Percentiles rank a stretch among this genome's conserved stretches.
Conservation (phyloP, 1,284 basidiomycete species). For the Puccinia coronata region DNA sequence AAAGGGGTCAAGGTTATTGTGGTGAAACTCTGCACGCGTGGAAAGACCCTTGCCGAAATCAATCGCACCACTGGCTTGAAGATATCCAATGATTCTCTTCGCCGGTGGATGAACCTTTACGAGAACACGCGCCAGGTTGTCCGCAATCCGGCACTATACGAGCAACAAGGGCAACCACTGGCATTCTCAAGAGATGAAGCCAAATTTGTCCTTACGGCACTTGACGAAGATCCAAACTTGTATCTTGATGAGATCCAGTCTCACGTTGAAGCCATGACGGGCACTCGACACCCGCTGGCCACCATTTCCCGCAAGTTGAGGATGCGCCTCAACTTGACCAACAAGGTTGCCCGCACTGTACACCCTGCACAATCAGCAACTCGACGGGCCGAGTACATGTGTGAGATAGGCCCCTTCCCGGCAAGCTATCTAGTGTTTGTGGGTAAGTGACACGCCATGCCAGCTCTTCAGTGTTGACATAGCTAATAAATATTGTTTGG, state of each 20-base stretch:
- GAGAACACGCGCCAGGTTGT: not conserved
- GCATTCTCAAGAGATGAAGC: not conserved
- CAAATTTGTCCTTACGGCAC: not conserved
- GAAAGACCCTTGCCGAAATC: not conserved
- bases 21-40: not conserved
- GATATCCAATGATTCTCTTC: not conserved
- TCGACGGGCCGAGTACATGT: not conserved
- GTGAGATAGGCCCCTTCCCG: not conserved
- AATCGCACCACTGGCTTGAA: not conserved
- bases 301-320: not conserved
- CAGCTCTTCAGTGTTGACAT: not conserved
- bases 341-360: not conserved
- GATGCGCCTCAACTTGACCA: not conserved
- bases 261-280: not conserved
- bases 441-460: not conserved
- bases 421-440: not conserved
- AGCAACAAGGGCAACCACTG: not conserved
- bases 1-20: not conserved
- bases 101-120: not conserved
- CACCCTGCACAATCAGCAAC: not conserved
- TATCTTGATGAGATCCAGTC: constrained; percentile 2
- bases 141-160: not conserved
- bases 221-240: not conserved
- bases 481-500: too few species aligned
- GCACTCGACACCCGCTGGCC: not conserved